Percentiles rank a stretch among this genome's conserved stretches.
These are phyloP conservation scores for Gastrolobium bilobum DNA, from an alignment of 306 rosid genomes.

Conservation along the genomic window DNA sequence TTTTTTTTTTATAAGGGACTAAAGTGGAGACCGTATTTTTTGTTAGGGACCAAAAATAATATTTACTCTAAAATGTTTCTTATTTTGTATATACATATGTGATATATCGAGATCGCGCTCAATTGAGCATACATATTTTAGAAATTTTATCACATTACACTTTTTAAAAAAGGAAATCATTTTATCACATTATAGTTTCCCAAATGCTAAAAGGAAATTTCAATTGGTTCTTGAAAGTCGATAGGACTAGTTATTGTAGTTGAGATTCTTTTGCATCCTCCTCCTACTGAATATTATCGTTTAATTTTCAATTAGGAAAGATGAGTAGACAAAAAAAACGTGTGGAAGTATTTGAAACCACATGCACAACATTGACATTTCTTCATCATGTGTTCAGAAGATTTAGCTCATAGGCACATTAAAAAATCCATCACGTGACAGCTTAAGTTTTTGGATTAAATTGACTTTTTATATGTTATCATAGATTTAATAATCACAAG, in stretches of 20 bases:
- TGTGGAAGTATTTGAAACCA: slow-evolving; percentile 9
- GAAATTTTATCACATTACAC: too few species aligned
- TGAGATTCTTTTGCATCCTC: slow-evolving; percentile 20
- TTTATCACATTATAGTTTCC: slow-evolving; percentile 31
- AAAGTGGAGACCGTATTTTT: too few species aligned
- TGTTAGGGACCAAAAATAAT: too few species aligned
- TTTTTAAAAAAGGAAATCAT: too few species aligned
- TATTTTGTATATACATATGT: too few species aligned
- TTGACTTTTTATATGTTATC: too few species aligned
- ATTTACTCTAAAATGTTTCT: too few species aligned
- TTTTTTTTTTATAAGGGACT: too few species aligned
- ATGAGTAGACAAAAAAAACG: slow-evolving; percentile 6
- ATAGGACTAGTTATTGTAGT: slow-evolving; percentile 12
- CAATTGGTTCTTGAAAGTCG: slow-evolving; percentile 12
- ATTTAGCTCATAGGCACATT: slow-evolving; percentile 2
- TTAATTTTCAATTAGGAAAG: slow-evolving; percentile 25
- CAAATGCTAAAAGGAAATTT: slow-evolving; percentile 19
- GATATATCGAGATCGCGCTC: too few species aligned
- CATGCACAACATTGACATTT: slow-evolving; percentile 10
- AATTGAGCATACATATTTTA: neutral
- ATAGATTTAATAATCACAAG: too few species aligned
- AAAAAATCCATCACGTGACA: too few species aligned
- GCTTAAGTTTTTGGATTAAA: too few species aligned
- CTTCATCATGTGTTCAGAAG: neutral
- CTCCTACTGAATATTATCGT: neutral